phyloP scores from a whole-genome alignment of 768 basidiomycete genomes.

The Infundibulicybe gibba region DNA sequence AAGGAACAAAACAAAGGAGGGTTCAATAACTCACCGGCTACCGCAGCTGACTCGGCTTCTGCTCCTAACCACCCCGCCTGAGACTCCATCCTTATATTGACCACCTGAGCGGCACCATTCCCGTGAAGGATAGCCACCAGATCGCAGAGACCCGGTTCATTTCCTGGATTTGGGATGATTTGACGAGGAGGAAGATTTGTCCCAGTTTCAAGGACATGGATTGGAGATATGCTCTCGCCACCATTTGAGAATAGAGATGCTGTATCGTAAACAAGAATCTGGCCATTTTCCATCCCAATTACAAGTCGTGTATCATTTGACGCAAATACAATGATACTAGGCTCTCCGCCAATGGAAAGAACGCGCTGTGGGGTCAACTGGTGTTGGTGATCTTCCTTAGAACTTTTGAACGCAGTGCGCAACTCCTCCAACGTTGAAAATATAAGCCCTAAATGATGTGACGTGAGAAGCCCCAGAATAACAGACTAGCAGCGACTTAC shows the following conservation, averaged over 20 bases:
- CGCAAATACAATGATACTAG: conserved; percentile 54
- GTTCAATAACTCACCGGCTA: conserved; percentile 46
- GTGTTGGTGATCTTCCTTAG: conserved; percentile 33
- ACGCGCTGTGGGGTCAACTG: conserved; percentile 50
- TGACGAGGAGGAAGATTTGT: conserved; percentile 43
- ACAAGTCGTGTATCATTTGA: conserved; percentile 57
- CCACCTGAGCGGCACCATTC: conserved; percentile 51
- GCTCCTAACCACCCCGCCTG: conserved; percentile 54
- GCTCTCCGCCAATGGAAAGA: conserved; percentile 41
- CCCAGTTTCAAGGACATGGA: conserved; percentile 42
- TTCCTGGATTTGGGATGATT: conserved; percentile 63
- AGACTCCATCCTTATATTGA: conserved; percentile 51
- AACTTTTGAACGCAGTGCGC: conserved; percentile 44
- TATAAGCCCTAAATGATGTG: conserved; percentile 43
- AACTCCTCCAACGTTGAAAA: conserved; percentile 60
- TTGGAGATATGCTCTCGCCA: conserved; percentile 36
- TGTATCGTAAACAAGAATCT: conserved; percentile 58
- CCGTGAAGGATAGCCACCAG: conserved; percentile 53
- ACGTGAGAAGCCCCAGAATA: background rate
- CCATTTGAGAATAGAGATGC: conserved; percentile 45
- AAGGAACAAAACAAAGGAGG: background rate
- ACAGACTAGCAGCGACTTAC: conserved; percentile 22
- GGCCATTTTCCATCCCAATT: conserved; percentile 56
- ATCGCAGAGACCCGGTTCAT: conserved; percentile 45
- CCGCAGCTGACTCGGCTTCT: conserved; percentile 47